Evolutionary conservation across 331 rosid genomes (phyloP).

Genomic region (Rhamnella rubrinervis): DNA sequence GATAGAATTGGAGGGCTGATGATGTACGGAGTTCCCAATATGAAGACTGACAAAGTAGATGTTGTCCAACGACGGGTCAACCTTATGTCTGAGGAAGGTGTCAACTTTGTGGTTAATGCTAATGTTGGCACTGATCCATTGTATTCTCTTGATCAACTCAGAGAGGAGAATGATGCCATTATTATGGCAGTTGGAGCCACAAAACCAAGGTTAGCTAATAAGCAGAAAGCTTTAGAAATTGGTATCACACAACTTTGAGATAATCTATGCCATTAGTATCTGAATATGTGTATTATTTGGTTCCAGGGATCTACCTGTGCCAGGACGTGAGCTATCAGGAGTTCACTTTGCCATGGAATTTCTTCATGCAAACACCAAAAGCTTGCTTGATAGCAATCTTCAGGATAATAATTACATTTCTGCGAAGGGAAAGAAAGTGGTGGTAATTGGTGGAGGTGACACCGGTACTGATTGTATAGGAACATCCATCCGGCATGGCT

Average conservation of each 20-base stretch:
- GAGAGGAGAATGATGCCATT: conserved; percentile 75
- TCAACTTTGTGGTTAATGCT: conserved; percentile 81
- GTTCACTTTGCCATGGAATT: conserved; percentile 97
- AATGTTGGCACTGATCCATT: conserved; percentile 73
- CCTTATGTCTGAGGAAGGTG: conserved; percentile 88
- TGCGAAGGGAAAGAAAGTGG: conserved; percentile 92
- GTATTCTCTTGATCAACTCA: conserved; percentile 67
- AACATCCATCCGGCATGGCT: conserved; percentile 94
- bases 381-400: conserved; percentile 93
- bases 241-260: neutral
- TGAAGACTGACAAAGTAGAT: conserved; percentile 91
- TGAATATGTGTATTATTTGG: neutral
- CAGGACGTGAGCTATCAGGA: conserved; percentile 88
- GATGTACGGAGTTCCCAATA: conserved; percentile 99
- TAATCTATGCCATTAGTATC: neutral
- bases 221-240: neutral
- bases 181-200: conserved; percentile 94
- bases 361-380: conserved; percentile 93
- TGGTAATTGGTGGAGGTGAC: conserved; percentile 99
- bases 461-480: conserved; percentile 99
- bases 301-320: conserved; percentile 91
- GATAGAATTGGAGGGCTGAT: conserved; percentile 98
- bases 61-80: conserved; percentile 87
- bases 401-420: conserved; percentile 82
- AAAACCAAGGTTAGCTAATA: conserved; percentile 72